Conservation (phyloP, 2,329 filamentous ascomycete genomes). For the Exophiala viscosa region DNA sequence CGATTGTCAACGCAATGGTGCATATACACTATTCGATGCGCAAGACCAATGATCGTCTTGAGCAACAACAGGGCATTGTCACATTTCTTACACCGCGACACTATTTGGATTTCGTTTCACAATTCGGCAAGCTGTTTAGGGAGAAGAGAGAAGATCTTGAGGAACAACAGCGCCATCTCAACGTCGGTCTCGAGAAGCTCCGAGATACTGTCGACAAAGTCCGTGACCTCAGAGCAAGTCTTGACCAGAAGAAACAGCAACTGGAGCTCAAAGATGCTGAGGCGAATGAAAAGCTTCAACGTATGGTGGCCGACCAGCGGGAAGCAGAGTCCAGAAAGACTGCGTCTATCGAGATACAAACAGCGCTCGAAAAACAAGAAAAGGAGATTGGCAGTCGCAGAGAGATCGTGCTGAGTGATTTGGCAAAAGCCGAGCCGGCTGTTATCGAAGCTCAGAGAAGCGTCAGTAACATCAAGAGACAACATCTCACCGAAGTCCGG, state of each 20-base stretch:
- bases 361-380: slow-evolving; percentile 82
- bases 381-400: slow-evolving; percentile 76
- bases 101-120: slow-evolving; percentile 95
- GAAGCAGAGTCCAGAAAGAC: slow-evolving; percentile 90
- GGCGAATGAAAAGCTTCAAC: slow-evolving; percentile 94
- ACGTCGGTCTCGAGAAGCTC: slow-evolving; percentile 95
- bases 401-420: slow-evolving; percentile 79
- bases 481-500: slow-evolving; percentile 94
- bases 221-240: slow-evolving; percentile 79
- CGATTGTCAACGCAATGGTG: slow-evolving; percentile 97
- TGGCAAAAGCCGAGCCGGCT: slow-evolving; percentile 87
- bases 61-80: slow-evolving; percentile 85
- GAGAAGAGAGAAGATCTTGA: slow-evolving; percentile 98
- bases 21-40: slow-evolving; percentile 96
- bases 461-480: slow-evolving; percentile 96
- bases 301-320: slow-evolving; percentile 93
- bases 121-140: slow-evolving; percentile 95
- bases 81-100: slow-evolving; percentile 95
- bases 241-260: slow-evolving; percentile 91
- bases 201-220: slow-evolving; percentile 97
- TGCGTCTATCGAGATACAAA: slow-evolving; percentile 83
- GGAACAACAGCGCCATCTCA: slow-evolving; percentile 96
- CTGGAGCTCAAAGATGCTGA: slow-evolving; percentile 91
- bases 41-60: slow-evolving; percentile 79
- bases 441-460: slow-evolving; percentile 90